These are phyloP conservation scores for Phytophthora europaea DNA, from an alignment of 352 stramenopile genomes.

Conservation along the genomic window DNA sequence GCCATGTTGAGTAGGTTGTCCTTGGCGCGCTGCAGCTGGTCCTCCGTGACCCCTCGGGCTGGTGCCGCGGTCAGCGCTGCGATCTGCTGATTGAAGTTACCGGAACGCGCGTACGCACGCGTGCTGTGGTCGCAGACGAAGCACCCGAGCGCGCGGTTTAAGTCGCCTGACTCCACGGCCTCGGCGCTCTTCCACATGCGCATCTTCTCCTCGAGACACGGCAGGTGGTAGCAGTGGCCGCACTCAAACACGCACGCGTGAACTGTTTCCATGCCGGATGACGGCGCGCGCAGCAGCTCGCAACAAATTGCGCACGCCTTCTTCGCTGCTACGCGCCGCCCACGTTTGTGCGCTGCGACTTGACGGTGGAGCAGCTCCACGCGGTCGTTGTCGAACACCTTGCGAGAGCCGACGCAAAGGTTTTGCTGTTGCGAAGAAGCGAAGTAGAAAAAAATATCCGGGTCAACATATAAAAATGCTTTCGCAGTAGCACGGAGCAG, in stretches of 20 bases:
- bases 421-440: conserved; percentile 60
- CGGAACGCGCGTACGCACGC: conserved; percentile 58
- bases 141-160: conserved; percentile 69
- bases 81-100: conserved; percentile 50
- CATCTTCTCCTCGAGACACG: conserved; percentile 87
- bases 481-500: not conserved
- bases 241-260: conserved; percentile 88
- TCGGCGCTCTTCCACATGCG: conserved; percentile 88
- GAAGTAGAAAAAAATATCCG: not conserved
- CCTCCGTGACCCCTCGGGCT: conserved; percentile 67
- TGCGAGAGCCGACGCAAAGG: conserved; percentile 77
- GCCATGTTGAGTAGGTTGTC: conserved; percentile 54
- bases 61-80: conserved; percentile 44
- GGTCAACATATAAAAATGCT: not conserved
- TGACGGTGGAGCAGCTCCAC: conserved; percentile 76
- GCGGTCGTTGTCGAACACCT: conserved; percentile 84
- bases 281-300: conserved; percentile 61
- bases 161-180: conserved; percentile 53
- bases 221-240: conserved; percentile 84
- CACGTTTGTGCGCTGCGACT: conserved; percentile 69
- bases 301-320: conserved; percentile 75
- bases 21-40: conserved; percentile 82
- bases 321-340: conserved; percentile 65
- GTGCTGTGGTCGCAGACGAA: conserved; percentile 89
- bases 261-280: conserved; percentile 55